Evolutionary conservation across 2,329 filamentous ascomycete species (phyloP), one percentile per base, ranked within the genome.

Genomic region (Diaporthe capsici): DNA sequence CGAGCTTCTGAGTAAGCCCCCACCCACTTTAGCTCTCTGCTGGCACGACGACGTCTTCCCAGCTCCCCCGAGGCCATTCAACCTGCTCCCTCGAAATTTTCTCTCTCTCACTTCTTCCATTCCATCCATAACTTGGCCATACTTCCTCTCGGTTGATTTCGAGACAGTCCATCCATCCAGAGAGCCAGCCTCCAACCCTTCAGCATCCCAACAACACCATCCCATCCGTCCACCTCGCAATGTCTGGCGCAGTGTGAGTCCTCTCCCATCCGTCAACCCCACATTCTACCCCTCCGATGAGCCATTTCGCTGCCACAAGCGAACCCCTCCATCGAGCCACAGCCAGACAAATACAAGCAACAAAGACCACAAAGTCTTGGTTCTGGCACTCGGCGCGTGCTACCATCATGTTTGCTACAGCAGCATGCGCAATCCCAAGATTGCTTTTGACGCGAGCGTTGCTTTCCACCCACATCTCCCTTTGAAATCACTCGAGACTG

Each of bases 201-300:
- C 60, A 60, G 34, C 20, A 71, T 77, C 75, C 78, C 79, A 84
- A 86, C 28, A 57, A 63, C 57, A 53, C n/a, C 51, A 68, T 53
- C 42, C 58, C 73, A 37, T n/a, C 57, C 44, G 57, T 57, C 73
- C 63, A 71, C 61, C 63, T 75, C 63, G 63, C 73, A 67, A 90
- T 92, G 90, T 92, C 90, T 89, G 89, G 90, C 84, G 85, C 91
- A 86, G 90, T 92, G 91, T 93, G 91, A 92, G 91, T 92, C 78
- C 75, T 75, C 73, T 51, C 47, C 67, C 49, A 47, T 44, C 47
- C 53, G 71, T 79, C 76, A 78, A 80, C 81, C 81, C 78, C 75
- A 79, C 81, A 79, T 80, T 75, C 81, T 78, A 78, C 80, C 81
- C 81, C 80, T 80, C 79, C 79, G 80, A 78, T 81, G 76, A 80